Conservation (phyloP, 2,329 filamentous ascomycete genomes). For the Exophiala sp. region DNA sequence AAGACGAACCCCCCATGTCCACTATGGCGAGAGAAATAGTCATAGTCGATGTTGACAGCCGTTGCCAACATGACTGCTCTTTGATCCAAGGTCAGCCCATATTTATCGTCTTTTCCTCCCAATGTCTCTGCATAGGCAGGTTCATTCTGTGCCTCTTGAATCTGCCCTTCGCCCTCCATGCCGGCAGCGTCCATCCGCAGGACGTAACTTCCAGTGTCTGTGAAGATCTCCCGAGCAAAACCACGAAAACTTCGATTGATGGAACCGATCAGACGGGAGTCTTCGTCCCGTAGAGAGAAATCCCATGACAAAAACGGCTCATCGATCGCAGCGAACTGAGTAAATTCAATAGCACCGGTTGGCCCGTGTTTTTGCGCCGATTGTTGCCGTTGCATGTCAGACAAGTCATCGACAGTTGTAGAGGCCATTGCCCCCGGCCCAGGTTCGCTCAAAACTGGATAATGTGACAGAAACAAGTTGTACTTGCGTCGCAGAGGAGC, state of each 20-base stretch:
- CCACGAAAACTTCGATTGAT: conserved; percentile 60
- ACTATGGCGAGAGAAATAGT: conserved; percentile 61
- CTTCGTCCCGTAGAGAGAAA: conserved; percentile 52
- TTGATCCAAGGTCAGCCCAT: conserved; percentile 60
- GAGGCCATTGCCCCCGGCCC: neutral
- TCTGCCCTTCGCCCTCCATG: conserved; percentile 35
- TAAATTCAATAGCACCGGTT: conserved; percentile 38
- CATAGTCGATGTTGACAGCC: conserved; percentile 60
- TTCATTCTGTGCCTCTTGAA: conserved; percentile 32
- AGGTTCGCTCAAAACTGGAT: conserved; percentile 35
- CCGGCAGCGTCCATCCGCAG: conserved; percentile 58
- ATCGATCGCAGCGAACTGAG: conserved; percentile 57
- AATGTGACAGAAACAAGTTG: conserved; percentile 56
- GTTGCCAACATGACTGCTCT: conserved; percentile 61
- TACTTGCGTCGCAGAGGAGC: conserved; percentile 58
- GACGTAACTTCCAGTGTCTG: conserved; percentile 60
- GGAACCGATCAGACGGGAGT: conserved; percentile 50
- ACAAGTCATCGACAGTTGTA: conserved; percentile 39
- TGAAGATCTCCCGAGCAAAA: conserved; percentile 59
- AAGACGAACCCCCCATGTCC: conserved; percentile 44
- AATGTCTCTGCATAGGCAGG: conserved; percentile 18
- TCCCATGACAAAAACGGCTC: conserved; percentile 61
- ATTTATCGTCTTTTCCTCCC: conserved; percentile 21
- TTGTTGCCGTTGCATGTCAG: conserved; percentile 44
- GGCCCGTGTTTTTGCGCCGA: conserved; percentile 23